Evolutionary conservation across 495 filamentous ascomycete species (phyloP).

Genomic region (Talaromyces adpressus): DNA sequence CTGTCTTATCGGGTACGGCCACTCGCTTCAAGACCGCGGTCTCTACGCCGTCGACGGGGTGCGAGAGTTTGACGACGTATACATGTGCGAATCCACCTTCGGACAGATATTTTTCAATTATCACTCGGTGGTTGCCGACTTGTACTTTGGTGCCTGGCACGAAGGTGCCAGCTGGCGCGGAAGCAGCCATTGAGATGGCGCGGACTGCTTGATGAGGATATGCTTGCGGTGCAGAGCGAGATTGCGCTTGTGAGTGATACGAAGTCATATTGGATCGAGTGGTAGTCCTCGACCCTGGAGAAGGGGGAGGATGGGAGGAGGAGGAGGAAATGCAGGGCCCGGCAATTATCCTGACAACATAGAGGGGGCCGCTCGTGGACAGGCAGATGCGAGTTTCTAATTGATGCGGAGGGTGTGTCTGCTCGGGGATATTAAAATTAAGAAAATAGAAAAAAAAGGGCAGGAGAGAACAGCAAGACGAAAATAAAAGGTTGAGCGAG

Average conservation of each 20-base stretch:
- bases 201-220: constrained; percentile 26
- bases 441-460: neutral
- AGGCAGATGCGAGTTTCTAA: constrained; percentile 1
- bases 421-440: neutral
- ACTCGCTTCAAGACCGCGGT: constrained; percentile 90
- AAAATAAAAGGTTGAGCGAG: neutral
- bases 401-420: neutral
- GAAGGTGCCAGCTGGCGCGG: constrained; percentile 80
- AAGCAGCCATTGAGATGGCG: constrained; percentile 23
- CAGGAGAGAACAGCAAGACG: neutral
- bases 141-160: constrained; percentile 91
- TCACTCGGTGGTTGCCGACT: constrained; percentile 82
- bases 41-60: constrained; percentile 72
- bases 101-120: constrained; percentile 97
- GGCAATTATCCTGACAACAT: neutral
- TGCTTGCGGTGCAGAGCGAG: constrained; percentile 16
- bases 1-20: constrained; percentile 93
- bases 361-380: neutral
- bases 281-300: constrained; percentile 20
- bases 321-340: neutral
- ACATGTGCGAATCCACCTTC: constrained; percentile 99
- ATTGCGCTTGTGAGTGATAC: constrained; percentile 12
- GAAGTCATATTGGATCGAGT: constrained; percentile 28
- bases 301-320: neutral
- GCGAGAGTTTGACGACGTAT: constrained; percentile 83